phyloP scores from a whole-genome alignment of 805 yeast species.

The Lachancea sp. region DNA sequence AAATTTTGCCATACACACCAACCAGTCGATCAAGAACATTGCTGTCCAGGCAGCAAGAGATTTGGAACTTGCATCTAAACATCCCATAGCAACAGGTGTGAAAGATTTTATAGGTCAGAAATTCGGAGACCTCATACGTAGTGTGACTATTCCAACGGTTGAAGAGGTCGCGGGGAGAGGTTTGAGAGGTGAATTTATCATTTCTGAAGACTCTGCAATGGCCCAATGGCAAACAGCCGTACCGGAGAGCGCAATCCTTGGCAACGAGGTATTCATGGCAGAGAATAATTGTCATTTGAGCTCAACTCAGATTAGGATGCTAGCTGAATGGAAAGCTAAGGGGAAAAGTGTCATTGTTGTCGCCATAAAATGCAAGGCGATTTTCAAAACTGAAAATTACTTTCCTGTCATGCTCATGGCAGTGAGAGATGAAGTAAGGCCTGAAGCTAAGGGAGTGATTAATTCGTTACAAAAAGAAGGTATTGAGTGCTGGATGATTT shows the following conservation, averaged over 20 bases:
- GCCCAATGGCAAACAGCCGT: slow-evolving; percentile 31
- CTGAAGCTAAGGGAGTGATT: slow-evolving; percentile 52
- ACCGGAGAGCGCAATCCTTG: slow-evolving; percentile 41
- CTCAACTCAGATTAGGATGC: slow-evolving; percentile 29
- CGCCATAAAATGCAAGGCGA: slow-evolving; percentile 35
- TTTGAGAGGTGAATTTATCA: slow-evolving; percentile 39
- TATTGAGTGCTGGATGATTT: slow-evolving; percentile 65
- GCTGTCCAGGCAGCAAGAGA: slow-evolving; percentile 46
- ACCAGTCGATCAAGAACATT: slow-evolving; percentile 14
- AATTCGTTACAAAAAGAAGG: slow-evolving; percentile 35
- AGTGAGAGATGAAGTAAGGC: slow-evolving; percentile 53
- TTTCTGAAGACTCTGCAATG: slow-evolving; percentile 16
- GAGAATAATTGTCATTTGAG: slow-evolving; percentile 41
- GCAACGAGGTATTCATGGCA: slow-evolving; percentile 53
- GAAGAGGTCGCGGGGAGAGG: slow-evolving; percentile 59
- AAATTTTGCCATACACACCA: slow-evolving; percentile 35
- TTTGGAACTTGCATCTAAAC: slow-evolving; percentile 57
- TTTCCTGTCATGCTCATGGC: slow-evolving; percentile 45
- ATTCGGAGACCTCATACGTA: slow-evolving; percentile 18
- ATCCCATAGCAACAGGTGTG: slow-evolving; percentile 61
- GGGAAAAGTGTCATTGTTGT: slow-evolving; percentile 60
- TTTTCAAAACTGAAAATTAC: slow-evolving; percentile 30
- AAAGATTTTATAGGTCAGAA: slow-evolving; percentile 34
- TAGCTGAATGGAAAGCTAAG: slow-evolving; percentile 51
- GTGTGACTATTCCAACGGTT: slow-evolving; percentile 40